Evolutionary conservation across 1,139 yeast species (phyloP).

Genomic region (Suhomyces bolitotheri): DNA sequence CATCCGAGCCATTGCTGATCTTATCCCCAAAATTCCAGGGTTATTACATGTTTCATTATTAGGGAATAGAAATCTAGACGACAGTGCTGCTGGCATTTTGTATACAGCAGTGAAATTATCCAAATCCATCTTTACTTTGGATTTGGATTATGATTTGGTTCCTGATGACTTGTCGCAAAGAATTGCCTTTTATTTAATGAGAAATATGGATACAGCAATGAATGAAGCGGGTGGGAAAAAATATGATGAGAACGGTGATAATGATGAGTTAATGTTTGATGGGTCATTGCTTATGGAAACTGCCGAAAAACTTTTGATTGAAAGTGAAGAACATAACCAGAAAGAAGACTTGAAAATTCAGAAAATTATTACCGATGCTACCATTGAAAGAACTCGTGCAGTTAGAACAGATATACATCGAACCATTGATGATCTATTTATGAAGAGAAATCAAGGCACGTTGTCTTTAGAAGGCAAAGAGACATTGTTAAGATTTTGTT

Average conservation of each 20-base stretch:
- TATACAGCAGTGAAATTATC: conserved; percentile 73
- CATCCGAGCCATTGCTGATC: conserved; percentile 65
- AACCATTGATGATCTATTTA: conserved; percentile 42
- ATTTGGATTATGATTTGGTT: conserved; percentile 67
- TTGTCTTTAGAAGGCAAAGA: conserved; percentile 49
- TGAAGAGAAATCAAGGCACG: conserved; percentile 36
- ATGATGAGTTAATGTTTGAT: conserved; percentile 50
- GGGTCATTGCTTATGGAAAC: conserved; percentile 39
- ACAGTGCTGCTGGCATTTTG: conserved; percentile 63
- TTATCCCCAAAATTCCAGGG: conserved; percentile 66
- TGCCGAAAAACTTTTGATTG: conserved; percentile 26
- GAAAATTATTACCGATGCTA: conserved; percentile 42
- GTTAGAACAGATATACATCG: conserved; percentile 44
- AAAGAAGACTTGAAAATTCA: conserved; percentile 42
- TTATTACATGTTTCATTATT: conserved; percentile 75
- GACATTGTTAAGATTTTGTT: conserved; percentile 43
- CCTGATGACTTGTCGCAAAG: conserved; percentile 74
- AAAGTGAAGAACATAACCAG: conserved; percentile 27
- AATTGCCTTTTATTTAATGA: conserved; percentile 78
- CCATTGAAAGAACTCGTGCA: conserved; percentile 44
- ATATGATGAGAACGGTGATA: conserved; percentile 28
- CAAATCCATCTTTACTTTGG: conserved; percentile 63
- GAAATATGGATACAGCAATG: conserved; percentile 70
- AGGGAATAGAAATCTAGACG: conserved; percentile 59
- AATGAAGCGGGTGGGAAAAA: conserved; percentile 38